These are phyloP conservation scores for Sugiyamaella mastotermitis DNA, from an alignment of 805 yeast species.

Conservation along the genomic window DNA sequence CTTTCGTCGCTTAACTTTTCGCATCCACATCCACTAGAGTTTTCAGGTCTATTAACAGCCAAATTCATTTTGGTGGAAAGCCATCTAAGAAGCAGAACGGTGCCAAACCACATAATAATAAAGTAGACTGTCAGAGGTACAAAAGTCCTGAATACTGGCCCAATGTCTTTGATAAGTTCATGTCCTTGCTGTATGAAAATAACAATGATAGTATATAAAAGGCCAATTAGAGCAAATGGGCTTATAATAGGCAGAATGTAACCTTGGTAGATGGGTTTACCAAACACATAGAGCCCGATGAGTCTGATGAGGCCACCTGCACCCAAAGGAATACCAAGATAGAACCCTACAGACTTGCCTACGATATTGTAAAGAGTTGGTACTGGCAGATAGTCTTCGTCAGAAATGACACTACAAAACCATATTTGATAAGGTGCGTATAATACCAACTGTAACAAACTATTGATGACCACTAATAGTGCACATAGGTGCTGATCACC, in stretches of 20 bases:
- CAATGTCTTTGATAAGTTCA: constrained; percentile 42
- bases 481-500: constrained; percentile 50
- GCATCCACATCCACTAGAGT: too few species aligned
- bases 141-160: constrained; percentile 44
- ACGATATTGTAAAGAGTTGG: constrained; percentile 9
- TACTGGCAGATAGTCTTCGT: too few species aligned
- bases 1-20: too few species aligned
- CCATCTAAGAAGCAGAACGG: too few species aligned
- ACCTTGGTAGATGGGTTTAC: too few species aligned
- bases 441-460: constrained; percentile 44
- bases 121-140: constrained; percentile 47
- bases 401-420: constrained; percentile 35
- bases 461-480: constrained; percentile 45
- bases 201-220: constrained; percentile 46
- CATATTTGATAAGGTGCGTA: constrained; percentile 49
- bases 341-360: constrained; percentile 41
- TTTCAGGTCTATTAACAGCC: constrained; percentile 24
- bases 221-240: constrained; percentile 48
- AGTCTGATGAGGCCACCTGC: constrained; percentile 41
- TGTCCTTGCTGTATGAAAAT: constrained; percentile 48
- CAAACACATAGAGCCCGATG: neutral
- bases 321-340: constrained; percentile 48
- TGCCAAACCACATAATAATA: constrained; percentile 41
- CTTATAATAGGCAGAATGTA: constrained; percentile 33
- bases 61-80: too few species aligned